Evolutionary conservation across 2,329 filamentous ascomycete species (phyloP).

Genomic region (Colletotrichum somersetense): DNA sequence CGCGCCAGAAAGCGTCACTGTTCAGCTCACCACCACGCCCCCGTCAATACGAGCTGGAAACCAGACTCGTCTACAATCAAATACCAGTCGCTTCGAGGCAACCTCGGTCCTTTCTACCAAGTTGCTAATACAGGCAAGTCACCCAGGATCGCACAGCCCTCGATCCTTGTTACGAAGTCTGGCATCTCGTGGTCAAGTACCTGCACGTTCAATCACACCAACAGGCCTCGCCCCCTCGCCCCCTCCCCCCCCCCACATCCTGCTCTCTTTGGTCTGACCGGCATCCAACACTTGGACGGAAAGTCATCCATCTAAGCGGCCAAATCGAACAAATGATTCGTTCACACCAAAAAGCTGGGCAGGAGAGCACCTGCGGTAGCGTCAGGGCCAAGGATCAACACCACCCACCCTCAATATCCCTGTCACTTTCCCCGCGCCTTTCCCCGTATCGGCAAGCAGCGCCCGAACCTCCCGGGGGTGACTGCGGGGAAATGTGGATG

Average conservation of each 20-base stretch:
- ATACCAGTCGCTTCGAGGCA: conserved; percentile 4
- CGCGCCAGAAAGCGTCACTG: background rate
- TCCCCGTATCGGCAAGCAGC: conserved; percentile 35
- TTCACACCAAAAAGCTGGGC: conserved; percentile 25
- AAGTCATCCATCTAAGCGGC: background rate
- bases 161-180: conserved; percentile 10
- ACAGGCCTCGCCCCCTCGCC: too few relatives aligned
- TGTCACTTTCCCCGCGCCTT: conserved; percentile 38
- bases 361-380: conserved; percentile 30
- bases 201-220: conserved; percentile 36
- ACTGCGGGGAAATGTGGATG: conserved; percentile 29
- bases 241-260: background rate
- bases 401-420: conserved; percentile 11
- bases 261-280: background rate
- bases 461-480: conserved; percentile 21
- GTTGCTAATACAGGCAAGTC: too few relatives aligned
- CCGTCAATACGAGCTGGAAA: conserved; percentile 17
- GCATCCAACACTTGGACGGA: conserved; percentile 4
- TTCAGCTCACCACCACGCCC: background rate
- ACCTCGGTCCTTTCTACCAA: conserved; percentile 15
- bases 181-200: background rate
- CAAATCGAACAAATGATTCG: conserved; percentile 29
- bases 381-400: conserved; percentile 32
- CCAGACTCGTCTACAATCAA: conserved; percentile 12
- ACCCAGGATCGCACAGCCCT: background rate